Base-by-base conservation (phyloP, 2,329 filamentous ascomycete genomes). In the Emericellopsis cladophorae region DNA sequence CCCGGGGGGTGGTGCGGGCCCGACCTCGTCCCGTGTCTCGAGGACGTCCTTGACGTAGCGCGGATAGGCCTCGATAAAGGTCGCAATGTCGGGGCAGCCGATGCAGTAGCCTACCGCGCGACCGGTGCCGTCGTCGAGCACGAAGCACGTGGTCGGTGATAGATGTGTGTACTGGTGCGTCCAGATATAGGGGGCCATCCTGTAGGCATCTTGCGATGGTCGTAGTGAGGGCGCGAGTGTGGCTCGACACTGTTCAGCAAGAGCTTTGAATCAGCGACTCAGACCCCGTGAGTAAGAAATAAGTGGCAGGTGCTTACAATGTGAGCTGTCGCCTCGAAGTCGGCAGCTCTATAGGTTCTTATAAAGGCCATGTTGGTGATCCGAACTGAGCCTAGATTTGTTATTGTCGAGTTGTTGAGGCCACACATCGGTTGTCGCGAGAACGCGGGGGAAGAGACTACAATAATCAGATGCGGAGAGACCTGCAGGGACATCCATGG, bases 81-180 rank as follows among this genome's bases (percentile, higher is more conserved):
- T 53, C 37, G 55, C 44, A 15, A 69, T 59, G 53, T 68, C 62
- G 9, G 68, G 56, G 37, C 56, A 59, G 40, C 65, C 65, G 51
- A 71, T 64, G 45, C 67, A 66, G 55, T 72, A 72, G n/a, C 68
- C 68, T 29, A 70, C 67, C 1, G 58, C 62, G 7, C 37, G 46
- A 4, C 66, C 68, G 4, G 47, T 35, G 34, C 67, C 67, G 50
- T 70, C 64, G 52, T 70, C 68, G 12, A 72, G 60, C 10, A 72
- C 61, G 51, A 67, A 64, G 57, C 65, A 68, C 12, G 62, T 63
- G 10, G 46, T 33, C 0, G 67, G 66, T 8, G 57, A 66, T 44
- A 71, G 63, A 47, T 61, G 55, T 14, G 65, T 68, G 58, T 65
- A 71, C 31, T 62, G 67, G 49, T 70, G 67, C 8, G 66, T 68